Evolutionary conservation across 805 yeast genomes (phyloP).

Genomic region (Candida golubevii): DNA sequence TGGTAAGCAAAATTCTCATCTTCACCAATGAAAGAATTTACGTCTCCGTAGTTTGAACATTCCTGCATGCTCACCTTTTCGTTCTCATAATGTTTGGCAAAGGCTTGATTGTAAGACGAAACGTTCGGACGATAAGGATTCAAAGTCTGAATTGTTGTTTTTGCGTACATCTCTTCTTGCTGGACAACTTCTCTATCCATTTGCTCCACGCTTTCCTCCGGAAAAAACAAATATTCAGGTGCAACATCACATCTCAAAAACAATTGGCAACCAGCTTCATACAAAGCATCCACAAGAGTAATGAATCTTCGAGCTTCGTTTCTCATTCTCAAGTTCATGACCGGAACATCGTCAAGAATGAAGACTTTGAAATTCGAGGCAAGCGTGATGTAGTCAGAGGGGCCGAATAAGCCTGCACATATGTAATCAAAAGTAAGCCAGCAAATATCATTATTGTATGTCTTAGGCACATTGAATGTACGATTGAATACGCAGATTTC

Average conservation of each 20-base stretch:
- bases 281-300: slow-evolving; percentile 62
- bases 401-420: slow-evolving; percentile 54
- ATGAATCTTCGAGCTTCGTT: slow-evolving; percentile 69
- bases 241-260: slow-evolving; percentile 46
- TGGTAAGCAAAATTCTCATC: slow-evolving; percentile 72
- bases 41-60: slow-evolving; percentile 37
- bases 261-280: slow-evolving; percentile 64
- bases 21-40: slow-evolving; percentile 65
- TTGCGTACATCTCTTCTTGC: slow-evolving; percentile 67
- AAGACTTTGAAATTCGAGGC: slow-evolving; percentile 57
- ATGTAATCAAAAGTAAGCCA: slow-evolving; percentile 49
- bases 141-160: slow-evolving; percentile 53
- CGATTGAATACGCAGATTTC: slow-evolving; percentile 55
- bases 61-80: neutral
- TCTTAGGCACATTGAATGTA: slow-evolving; percentile 42
- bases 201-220: slow-evolving; percentile 34
- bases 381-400: slow-evolving; percentile 66
- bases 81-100: slow-evolving; percentile 20
- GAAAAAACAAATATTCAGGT: slow-evolving; percentile 58
- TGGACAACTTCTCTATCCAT: slow-evolving; percentile 44
- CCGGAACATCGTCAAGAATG: slow-evolving; percentile 58
- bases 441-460: slow-evolving; percentile 36
- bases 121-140: slow-evolving; percentile 70
- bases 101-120: slow-evolving; percentile 53
- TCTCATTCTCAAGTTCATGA: slow-evolving; percentile 50